Evolutionary conservation across 768 basidiomycete genomes (phyloP).

Genomic region (Lepiota subincarnata): DNA sequence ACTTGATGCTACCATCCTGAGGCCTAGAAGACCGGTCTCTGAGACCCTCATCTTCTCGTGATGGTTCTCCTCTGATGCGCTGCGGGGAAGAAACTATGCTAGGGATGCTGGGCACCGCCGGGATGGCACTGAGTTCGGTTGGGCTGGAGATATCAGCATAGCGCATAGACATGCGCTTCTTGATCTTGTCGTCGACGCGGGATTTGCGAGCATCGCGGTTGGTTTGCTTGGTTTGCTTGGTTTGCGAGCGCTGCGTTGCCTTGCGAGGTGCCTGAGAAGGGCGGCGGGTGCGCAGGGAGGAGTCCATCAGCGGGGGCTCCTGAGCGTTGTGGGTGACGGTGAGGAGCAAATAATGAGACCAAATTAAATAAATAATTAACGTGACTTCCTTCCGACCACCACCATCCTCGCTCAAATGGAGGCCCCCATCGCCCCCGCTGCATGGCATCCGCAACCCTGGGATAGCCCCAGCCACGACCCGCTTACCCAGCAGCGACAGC

Average conservation of each 20-base stretch:
- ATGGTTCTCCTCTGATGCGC: slow-evolving; percentile 21
- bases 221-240: slow-evolving; percentile 32
- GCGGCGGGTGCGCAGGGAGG: slow-evolving; percentile 42
- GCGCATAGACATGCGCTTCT: slow-evolving; percentile 93
- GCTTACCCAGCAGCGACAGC: slow-evolving; percentile 14
- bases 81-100: slow-evolving; percentile 9
- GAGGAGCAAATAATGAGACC: not conserved
- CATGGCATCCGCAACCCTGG: slow-evolving; percentile 11
- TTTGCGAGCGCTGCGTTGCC: slow-evolving; percentile 22
- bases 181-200: slow-evolving; percentile 84
- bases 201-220: slow-evolving; percentile 47
- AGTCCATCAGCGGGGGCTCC: slow-evolving; percentile 38
- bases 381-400: slow-evolving; percentile 7
- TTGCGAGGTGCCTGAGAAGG: slow-evolving; percentile 46
- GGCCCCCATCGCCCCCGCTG: slow-evolving; percentile 3
- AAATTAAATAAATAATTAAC: slow-evolving; percentile 11
- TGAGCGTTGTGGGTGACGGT: slow-evolving; percentile 2
- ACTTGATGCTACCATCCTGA: slow-evolving; percentile 24
- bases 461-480: slow-evolving; percentile 8
- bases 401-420: slow-evolving; percentile 13
- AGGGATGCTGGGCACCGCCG: slow-evolving; percentile 35
- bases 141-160: slow-evolving; percentile 85
- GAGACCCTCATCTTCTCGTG: slow-evolving; percentile 42
- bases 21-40: slow-evolving; percentile 25
- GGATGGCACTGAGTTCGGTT: slow-evolving; percentile 46